Percentiles rank a stretch among this genome's conserved stretches.
These are phyloP conservation scores for Hymenoscyphus albidus DNA, from an alignment of 2,329 filamentous ascomycete species.

Conservation along the genomic window DNA sequence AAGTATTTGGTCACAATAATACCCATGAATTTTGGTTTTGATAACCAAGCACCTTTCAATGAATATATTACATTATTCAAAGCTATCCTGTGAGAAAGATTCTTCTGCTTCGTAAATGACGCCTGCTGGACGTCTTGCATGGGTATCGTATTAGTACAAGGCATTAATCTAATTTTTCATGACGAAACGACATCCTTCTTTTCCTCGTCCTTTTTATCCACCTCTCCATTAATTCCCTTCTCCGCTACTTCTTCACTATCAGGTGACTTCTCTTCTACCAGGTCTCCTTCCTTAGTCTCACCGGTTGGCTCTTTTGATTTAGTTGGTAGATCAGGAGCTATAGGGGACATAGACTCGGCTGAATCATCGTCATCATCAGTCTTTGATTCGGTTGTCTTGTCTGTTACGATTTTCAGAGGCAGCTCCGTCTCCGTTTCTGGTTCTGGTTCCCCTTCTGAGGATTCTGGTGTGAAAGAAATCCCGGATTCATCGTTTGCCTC, in stretches of 20 bases:
- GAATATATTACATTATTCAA: slow-evolving; percentile 6
- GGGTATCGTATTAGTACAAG: slow-evolving; percentile 22
- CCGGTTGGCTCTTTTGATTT: neutral
- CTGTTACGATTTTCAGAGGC: neutral
- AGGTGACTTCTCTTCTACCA: neutral
- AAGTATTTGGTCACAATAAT: slow-evolving; percentile 1
- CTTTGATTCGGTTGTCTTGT: neutral
- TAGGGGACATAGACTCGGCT: slow-evolving; percentile 8
- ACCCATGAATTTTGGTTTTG: neutral
- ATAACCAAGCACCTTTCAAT: neutral
- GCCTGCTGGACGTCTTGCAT: slow-evolving; percentile 4
- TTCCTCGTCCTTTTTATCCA: slow-evolving; percentile 10
- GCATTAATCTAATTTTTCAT: slow-evolving; percentile 5
- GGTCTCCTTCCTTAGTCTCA: neutral
- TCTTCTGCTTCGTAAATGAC: neutral
- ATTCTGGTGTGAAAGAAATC: slow-evolving; percentile 7
- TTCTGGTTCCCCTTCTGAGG: slow-evolving; percentile 9
- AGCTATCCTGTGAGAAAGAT: slow-evolving; percentile 4
- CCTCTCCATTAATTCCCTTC: slow-evolving; percentile 2
- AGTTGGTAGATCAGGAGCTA: neutral
- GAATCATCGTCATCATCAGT: slow-evolving; percentile 8
- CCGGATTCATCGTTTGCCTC: slow-evolving; percentile 6
- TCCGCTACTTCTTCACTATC: slow-evolving; percentile 2
- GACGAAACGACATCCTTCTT: slow-evolving; percentile 10
- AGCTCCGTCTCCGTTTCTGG: slow-evolving; percentile 4